phyloP scores from a whole-genome alignment of 1,139 yeast genomes.

The Suhomyces ambrosiae region DNA sequence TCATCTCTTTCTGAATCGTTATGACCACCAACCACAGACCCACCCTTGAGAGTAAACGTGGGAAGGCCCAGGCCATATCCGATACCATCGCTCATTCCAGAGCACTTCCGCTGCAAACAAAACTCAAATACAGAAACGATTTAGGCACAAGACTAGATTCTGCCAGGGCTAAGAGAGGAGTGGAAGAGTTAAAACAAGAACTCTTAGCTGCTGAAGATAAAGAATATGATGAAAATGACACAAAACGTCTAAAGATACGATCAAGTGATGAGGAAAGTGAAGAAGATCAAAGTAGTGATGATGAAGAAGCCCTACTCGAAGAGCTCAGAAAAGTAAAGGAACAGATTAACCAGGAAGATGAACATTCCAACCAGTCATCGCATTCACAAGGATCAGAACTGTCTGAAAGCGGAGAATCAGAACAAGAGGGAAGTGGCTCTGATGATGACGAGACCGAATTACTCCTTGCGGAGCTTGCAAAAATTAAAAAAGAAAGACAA shows the following conservation, averaged over 20 bases:
- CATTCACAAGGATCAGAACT: too few relatives aligned
- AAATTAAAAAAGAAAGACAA: constrained; percentile 49
- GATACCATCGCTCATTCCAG: constrained; percentile 66
- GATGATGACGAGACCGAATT: constrained; percentile 38
- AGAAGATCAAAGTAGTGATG: constrained; percentile 2
- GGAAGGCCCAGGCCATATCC: constrained; percentile 48
- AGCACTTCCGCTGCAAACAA: constrained; percentile 68
- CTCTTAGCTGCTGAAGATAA: constrained; percentile 24
- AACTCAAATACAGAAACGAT: constrained; percentile 59
- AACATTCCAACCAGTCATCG: too few relatives aligned
- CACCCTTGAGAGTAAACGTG: constrained; percentile 83
- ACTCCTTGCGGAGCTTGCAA: constrained; percentile 55
- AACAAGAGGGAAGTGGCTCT: too few relatives aligned
- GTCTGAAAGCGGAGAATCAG: constrained; percentile 9
- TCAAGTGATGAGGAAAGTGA: not conserved
- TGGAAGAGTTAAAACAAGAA: constrained; percentile 24
- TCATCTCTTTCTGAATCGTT: not conserved
- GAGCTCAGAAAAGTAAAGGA: constrained; percentile 14
- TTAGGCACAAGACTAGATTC: constrained; percentile 19
- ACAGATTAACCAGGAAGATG: constrained; percentile 9
- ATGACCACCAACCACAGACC: constrained; percentile 95
- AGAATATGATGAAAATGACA: constrained; percentile 1
- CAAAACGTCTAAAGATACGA: constrained; percentile 3
- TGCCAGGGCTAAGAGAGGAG: constrained; percentile 13
- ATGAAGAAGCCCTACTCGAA: constrained; percentile 15